Conservation (phyloP, 352 stramenopile genomes). For the Globisporangium alternatum region DNA sequence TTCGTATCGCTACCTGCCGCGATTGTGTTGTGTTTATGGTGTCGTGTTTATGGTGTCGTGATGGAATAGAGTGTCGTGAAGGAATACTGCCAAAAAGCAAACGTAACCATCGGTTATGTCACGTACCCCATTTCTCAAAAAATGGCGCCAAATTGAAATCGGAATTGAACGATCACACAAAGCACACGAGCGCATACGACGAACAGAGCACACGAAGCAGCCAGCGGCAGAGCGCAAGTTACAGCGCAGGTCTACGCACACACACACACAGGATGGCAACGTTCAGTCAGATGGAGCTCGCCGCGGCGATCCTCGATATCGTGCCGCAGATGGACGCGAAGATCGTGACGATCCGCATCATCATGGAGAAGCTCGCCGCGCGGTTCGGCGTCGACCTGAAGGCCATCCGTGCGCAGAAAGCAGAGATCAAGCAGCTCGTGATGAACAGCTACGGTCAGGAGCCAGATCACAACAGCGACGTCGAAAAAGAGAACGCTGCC, state of each 20-base stretch:
- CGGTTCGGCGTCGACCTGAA: conserved; percentile 40
- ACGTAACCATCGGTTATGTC: neutral
- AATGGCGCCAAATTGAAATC: neutral
- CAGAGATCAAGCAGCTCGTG: conserved; percentile 15
- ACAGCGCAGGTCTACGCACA: neutral
- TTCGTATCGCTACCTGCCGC: neutral
- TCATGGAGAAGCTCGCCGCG: conserved; percentile 50
- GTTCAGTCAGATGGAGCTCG: conserved; percentile 27
- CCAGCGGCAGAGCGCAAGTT: neutral
- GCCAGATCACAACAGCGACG: conserved; percentile 9
- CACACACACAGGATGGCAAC: conserved; percentile 14
- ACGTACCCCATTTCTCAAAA: neutral
- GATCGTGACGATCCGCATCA: conserved; percentile 40
- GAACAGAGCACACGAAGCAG: no score
- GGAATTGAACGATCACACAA: neutral
- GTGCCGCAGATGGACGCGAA: conserved; percentile 56
- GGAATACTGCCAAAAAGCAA: neutral
- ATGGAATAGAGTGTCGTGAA: no score
- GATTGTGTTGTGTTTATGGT: neutral
- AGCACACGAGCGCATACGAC: neutral
- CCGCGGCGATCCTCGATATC: conserved; percentile 39
- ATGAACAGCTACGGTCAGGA: conserved; percentile 12
- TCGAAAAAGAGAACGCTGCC: neutral
- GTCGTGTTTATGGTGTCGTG: neutral
- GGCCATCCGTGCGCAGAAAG: conserved; percentile 6